Conservation (phyloP, 2,329 filamentous ascomycete species). For the Fusarium fracticaudum region DNA sequence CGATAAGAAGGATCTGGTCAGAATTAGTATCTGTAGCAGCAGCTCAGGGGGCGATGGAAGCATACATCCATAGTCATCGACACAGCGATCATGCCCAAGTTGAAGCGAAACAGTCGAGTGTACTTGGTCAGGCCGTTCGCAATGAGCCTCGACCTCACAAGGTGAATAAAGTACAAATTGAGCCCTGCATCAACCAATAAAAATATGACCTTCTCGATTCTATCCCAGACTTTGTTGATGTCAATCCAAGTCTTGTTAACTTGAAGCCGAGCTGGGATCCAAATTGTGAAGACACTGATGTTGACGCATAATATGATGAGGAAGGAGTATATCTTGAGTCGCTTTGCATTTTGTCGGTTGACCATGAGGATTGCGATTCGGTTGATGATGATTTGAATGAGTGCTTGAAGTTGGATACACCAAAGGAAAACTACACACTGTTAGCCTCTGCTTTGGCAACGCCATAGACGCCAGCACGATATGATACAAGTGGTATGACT, state of each 20-base stretch:
- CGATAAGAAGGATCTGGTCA: constrained; percentile 40
- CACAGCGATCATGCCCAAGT: constrained; percentile 44
- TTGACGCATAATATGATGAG: constrained; percentile 59
- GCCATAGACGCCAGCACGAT: rapidly evolving
- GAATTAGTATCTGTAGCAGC: background rate
- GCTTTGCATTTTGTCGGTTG: constrained; percentile 48
- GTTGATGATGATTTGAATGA: constrained; percentile 67
- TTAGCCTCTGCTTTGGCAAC: background rate
- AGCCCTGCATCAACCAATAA: constrained; percentile 58
- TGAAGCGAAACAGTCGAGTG: constrained; percentile 52
- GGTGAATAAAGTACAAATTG: constrained; percentile 62
- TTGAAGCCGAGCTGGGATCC: constrained; percentile 62
- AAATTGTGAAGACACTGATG: constrained; percentile 62
- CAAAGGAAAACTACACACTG: constrained; percentile 43
- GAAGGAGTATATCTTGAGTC: constrained; percentile 56
- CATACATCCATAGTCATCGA: constrained; percentile 46
- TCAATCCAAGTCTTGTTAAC: constrained; percentile 52
- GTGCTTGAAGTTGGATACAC: constrained; percentile 58
- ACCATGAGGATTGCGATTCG: constrained; percentile 60
- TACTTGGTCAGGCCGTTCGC: constrained; percentile 61
- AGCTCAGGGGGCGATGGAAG: rapidly evolving
- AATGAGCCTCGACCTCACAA: constrained; percentile 57
- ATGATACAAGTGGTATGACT: background rate
- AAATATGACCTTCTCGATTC: constrained; percentile 62
- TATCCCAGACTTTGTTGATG: constrained; percentile 63